These are phyloP conservation scores for Cryphonectria carpinicola DNA, from an alignment of 2,329 filamentous ascomycete genomes.

Conservation along the genomic window DNA sequence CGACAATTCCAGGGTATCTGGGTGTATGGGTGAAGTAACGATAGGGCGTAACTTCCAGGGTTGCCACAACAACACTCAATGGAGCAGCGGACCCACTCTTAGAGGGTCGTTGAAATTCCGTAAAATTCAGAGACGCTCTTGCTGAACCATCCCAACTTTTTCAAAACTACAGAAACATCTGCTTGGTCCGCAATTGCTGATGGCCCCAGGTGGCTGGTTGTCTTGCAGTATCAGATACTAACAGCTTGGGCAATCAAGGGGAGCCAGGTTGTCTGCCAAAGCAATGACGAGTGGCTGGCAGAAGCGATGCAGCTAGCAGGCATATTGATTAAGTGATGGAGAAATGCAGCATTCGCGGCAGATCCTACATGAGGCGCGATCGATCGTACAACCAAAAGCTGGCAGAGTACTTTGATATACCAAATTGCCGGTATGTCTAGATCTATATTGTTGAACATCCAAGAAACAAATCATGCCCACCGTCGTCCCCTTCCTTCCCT, in stretches of 20 bases:
- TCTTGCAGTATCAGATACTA: conserved; percentile 35
- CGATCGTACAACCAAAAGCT: neutral
- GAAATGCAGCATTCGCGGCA: neutral
- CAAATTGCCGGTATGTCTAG: conserved; percentile 6
- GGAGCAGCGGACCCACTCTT: neutral
- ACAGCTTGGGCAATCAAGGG: conserved; percentile 29
- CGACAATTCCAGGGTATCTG: conserved; percentile 21
- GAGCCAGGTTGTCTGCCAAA: neutral
- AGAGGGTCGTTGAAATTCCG: neutral
- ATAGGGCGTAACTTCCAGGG: conserved; percentile 31
- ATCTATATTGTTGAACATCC: conserved; percentile 11
- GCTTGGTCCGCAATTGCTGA: neutral
- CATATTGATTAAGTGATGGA: neutral
- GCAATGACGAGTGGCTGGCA: neutral
- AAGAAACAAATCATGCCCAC: neutral
- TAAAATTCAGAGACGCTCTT: conserved; percentile 13
- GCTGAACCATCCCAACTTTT: neutral
- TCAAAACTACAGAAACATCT: neutral
- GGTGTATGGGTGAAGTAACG: conserved; percentile 29
- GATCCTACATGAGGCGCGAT: neutral
- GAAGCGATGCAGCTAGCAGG: neutral
- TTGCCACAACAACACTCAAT: conserved; percentile 11
- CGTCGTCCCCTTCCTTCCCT: neutral
- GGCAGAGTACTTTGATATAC: neutral
- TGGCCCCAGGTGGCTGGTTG: conserved; percentile 28